These are phyloP conservation scores for Gymnopilus dilepis DNA, from an alignment of 768 basidiomycete species.

Conservation along the genomic window DNA sequence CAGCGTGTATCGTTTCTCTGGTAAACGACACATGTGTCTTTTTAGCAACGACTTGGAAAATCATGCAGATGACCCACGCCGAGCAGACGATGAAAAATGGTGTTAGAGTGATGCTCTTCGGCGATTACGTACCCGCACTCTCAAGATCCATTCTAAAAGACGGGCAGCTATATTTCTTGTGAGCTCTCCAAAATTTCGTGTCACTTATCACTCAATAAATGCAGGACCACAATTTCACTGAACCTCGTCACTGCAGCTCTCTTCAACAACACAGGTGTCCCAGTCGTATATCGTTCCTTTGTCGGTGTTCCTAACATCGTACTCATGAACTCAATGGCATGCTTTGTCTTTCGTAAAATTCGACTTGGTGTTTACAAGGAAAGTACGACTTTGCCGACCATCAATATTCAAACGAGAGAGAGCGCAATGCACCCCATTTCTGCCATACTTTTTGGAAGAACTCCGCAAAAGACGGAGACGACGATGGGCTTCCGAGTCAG, in stretches of 20 bases:
- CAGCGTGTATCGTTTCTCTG: conserved; percentile 26
- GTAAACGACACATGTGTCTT: conserved; percentile 39
- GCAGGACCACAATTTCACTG: conserved; percentile 4
- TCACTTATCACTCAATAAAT: not conserved
- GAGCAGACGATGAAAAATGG: conserved; percentile 12
- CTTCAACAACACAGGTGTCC: conserved; percentile 5
- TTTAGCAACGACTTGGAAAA: conserved; percentile 36
- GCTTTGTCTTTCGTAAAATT: conserved; percentile 1
- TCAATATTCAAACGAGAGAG: not conserved
- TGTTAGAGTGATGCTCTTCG: conserved; percentile 15
- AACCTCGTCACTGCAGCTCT: conserved; percentile 5
- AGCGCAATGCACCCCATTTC: too few species aligned
- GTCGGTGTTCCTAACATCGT: conserved; percentile 24
- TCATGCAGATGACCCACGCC: conserved; percentile 21
- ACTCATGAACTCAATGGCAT: conserved; percentile 4
- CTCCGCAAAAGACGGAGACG: not conserved
- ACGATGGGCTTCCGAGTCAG: not conserved
- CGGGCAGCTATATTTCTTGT: conserved; percentile 35
- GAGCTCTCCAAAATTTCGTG: not conserved
- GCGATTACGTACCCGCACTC: conserved; percentile 28
- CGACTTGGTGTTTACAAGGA: not conserved
- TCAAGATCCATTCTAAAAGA: conserved; percentile 30
- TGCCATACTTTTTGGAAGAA: not conserved
- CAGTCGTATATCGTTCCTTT: conserved; percentile 10
- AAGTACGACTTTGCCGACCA: not conserved